A percentile compares a stretch with the other conserved stretches of the same genome.
Conservation (phyloP, 495 filamentous ascomycete species). For the Aspergillus indologenus region DNA sequence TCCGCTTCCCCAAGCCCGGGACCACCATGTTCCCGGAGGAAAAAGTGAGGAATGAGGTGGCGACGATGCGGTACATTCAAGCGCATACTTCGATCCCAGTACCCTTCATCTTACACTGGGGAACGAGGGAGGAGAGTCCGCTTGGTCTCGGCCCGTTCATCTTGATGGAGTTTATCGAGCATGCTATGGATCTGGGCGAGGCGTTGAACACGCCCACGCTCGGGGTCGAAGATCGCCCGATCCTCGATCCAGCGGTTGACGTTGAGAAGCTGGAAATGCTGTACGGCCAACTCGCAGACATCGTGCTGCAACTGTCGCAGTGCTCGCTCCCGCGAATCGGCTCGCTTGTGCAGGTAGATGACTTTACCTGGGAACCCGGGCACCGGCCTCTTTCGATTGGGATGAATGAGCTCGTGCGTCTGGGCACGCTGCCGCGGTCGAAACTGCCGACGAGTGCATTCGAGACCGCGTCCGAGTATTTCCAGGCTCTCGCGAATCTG, state of each 20-base stretch:
- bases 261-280: slow-evolving; percentile 24
- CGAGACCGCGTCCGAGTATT: too few species aligned
- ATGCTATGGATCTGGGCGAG: slow-evolving; percentile 27
- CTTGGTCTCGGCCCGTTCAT: slow-evolving; percentile 41
- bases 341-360: too few species aligned
- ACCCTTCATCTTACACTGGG: slow-evolving; percentile 34
- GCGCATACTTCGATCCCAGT: slow-evolving; percentile 39
- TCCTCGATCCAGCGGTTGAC: slow-evolving; percentile 28
- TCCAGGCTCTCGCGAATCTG: too few species aligned
- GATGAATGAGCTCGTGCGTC: too few species aligned
- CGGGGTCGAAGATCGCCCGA: slow-evolving; percentile 12
- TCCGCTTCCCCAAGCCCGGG: slow-evolving; percentile 1
- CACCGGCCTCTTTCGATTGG: too few species aligned
- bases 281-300: slow-evolving; percentile 32
- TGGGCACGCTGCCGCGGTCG: too few species aligned
- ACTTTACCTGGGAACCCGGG: too few species aligned
- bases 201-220: slow-evolving; percentile 25
- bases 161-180: slow-evolving; percentile 42
- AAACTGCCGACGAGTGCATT: too few species aligned
- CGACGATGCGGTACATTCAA: slow-evolving; percentile 38
- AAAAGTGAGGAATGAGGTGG: slow-evolving; percentile 37
- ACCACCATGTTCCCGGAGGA: slow-evolving; percentile 29
- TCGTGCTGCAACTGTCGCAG: slow-evolving; percentile 32
- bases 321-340: slow-evolving; percentile 31
- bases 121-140: slow-evolving; percentile 16